Base-by-base conservation (phyloP, 2,329 filamentous ascomycete species). In the Davidsoniella australis region DNA sequence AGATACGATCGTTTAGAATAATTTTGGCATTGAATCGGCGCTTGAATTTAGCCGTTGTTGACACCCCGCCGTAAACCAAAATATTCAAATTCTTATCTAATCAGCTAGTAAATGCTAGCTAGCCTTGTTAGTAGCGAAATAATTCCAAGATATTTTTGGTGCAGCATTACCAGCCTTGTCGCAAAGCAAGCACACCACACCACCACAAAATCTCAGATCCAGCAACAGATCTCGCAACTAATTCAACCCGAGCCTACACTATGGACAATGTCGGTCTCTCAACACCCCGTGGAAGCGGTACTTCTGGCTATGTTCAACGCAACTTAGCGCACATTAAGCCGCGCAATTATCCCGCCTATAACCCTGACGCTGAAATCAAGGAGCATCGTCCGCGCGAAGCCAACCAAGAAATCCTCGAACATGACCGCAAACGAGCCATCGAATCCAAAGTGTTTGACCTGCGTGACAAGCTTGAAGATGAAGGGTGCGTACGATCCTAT, bases 221-320 rank as follows among this genome's bases (percentile, higher is more conserved):
- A 12, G 20, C 20, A 26, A 37, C 23, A 9, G 29, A 33, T 33
- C 5, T 29, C 9, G 5, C 33, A 20, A 9, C 14, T 26, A n/a
- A 6, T 40, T 5, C 1, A 16, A 23, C n/a, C n/a, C 17, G 4
- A 6, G 14, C 33, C 9, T 6, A 8, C 9, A 46, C 24, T 16
- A 50, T 50, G 51, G 51, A 91, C 56, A 98, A 98, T 68, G 91
- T 98, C 60, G 93, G 91, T 51, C 85, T 98, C 59, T 80, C 82
- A 51, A 98, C 91, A 4, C 91, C 91, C 2, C 82, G 91, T 60
- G 91, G 91, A 57, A 94, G 85, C 62, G 91, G 91, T 44, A 98
- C 91, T 51, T 96, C 89, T 1, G 91, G 91, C 62, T 96, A 96
- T 63, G 89, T 98, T 50, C 89, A 96, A 67, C 85, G 87, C 64